Percentiles rank a stretch among this genome's conserved stretches.
These are phyloP conservation scores for Ogataea hybrid DNA, from an alignment of 1,139 yeast genomes.

Conservation along the genomic window DNA sequence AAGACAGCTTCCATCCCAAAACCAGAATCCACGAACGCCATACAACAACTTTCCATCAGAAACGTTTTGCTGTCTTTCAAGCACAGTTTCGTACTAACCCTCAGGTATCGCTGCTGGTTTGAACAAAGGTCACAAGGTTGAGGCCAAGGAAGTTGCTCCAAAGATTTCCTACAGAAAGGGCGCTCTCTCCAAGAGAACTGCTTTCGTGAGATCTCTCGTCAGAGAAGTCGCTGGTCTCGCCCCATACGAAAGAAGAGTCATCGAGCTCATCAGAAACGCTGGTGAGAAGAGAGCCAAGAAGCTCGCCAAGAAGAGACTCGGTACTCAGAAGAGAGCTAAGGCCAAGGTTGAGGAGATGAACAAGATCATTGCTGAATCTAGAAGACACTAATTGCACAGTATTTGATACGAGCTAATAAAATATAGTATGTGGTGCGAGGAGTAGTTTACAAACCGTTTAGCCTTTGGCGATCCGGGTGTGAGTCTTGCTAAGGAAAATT, in stretches of 20 bases:
- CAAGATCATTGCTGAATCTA: slow-evolving; percentile 95
- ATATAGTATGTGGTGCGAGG: slow-evolving; percentile 11
- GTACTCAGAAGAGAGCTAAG: slow-evolving; percentile 99
- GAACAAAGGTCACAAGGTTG: slow-evolving; percentile 99
- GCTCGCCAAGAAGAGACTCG: slow-evolving; percentile 99
- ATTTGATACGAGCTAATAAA: slow-evolving; percentile 8
- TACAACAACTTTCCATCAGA: too few species aligned
- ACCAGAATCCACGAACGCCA: too few species aligned
- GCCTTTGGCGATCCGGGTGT: neutral
- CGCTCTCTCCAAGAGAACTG: slow-evolving; percentile 92
- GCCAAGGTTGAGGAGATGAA: slow-evolving; percentile 99
- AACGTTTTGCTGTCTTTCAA: neutral
- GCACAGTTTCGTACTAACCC: slow-evolving; percentile 12
- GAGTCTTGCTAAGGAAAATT: neutral
- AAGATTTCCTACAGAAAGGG: slow-evolving; percentile 98
- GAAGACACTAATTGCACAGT: slow-evolving; percentile 57
- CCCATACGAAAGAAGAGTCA: slow-evolving; percentile 99
- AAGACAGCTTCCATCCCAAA: neutral
- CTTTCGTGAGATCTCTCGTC: slow-evolving; percentile 92
- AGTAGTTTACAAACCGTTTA: neutral
- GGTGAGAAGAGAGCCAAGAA: slow-evolving; percentile 99
- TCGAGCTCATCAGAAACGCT: slow-evolving; percentile 99
- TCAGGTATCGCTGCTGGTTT: slow-evolving; percentile 96
- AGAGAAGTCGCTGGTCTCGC: slow-evolving; percentile 99
- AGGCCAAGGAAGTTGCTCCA: slow-evolving; percentile 90